Conservation (phyloP, 140 eudicot species). For the Artemisia princeps region DNA sequence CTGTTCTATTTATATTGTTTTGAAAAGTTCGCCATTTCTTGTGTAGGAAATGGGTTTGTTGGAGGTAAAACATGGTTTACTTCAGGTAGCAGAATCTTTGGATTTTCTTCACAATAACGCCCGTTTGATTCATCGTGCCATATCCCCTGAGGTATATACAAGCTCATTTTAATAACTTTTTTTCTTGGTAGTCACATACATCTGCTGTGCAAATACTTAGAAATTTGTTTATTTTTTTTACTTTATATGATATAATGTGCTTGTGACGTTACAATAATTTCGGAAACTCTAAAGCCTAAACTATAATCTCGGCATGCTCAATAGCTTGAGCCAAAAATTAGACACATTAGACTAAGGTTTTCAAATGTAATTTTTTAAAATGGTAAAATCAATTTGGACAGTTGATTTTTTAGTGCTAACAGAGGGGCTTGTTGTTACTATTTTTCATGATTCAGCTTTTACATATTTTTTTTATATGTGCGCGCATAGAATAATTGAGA, state of each 20-base stretch:
- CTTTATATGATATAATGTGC: slow-evolving; percentile 7
- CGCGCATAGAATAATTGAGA: background rate
- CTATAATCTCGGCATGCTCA: no score
- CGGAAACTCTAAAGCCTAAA: no score
- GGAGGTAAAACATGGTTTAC: slow-evolving; percentile 95
- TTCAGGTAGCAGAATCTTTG: slow-evolving; percentile 87
- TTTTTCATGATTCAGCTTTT: background rate
- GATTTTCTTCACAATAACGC: slow-evolving; percentile 92
- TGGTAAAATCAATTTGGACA: background rate
- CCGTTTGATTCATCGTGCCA: slow-evolving; percentile 73
- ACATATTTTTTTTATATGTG: background rate
- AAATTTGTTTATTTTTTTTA: background rate
- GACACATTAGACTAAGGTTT: background rate
- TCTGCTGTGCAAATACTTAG: no score
- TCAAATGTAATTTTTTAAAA: background rate
- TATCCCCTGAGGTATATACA: slow-evolving; percentile 80
- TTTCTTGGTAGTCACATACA: no score
- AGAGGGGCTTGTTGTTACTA: background rate
- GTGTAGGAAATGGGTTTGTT: slow-evolving; percentile 88
- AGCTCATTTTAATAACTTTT: background rate
- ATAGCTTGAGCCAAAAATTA: no score
- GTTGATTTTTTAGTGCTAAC: no score
- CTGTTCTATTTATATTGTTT: slow-evolving; percentile 2
- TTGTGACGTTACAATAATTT: no score
- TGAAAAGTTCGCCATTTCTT: slow-evolving; percentile 21